A percentile compares a stretch with the other conserved stretches of the same genome.
These are phyloP conservation scores for Suillus brevipes DNA, from an alignment of 768 basidiomycete genomes.

Conservation along the genomic window DNA sequence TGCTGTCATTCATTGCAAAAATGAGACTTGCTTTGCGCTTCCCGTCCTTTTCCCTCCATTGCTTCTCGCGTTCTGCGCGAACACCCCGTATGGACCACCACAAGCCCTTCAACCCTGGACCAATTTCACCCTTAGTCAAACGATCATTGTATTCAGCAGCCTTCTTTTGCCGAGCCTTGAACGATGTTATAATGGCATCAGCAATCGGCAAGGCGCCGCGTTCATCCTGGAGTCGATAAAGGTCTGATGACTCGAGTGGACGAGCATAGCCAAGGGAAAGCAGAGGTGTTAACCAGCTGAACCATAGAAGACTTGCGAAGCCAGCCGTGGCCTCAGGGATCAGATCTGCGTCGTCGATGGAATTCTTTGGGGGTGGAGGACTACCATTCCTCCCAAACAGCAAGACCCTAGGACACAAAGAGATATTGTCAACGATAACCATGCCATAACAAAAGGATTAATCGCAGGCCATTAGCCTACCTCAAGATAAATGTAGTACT, in stretches of 20 bases:
- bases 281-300: constrained; percentile 74
- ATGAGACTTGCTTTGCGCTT: constrained; percentile 61
- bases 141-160: constrained; percentile 72
- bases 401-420: constrained; percentile 8
- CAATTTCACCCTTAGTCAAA: constrained; percentile 63
- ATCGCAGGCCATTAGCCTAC: background rate
- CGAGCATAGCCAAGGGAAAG: constrained; percentile 76
- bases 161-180: constrained; percentile 51
- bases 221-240: constrained; percentile 73
- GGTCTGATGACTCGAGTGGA: constrained; percentile 76
- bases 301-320: constrained; percentile 60
- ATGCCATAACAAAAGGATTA: background rate
- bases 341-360: constrained; percentile 57
- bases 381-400: constrained; percentile 8
- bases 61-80: constrained; percentile 53
- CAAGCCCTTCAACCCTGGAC: constrained; percentile 50
- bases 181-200: constrained; percentile 61
- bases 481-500: background rate
- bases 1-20: constrained; percentile 72
- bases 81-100: constrained; percentile 60
- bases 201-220: constrained; percentile 63
- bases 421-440: background rate
- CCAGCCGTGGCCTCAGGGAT: constrained; percentile 70
- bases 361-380: constrained; percentile 45
- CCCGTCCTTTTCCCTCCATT: constrained; percentile 66